Evolutionary conservation across 352 stramenopile species (phyloP), one percentile per base, ranked within the genome.

Genomic region (Phytophthora aleatoria): DNA sequence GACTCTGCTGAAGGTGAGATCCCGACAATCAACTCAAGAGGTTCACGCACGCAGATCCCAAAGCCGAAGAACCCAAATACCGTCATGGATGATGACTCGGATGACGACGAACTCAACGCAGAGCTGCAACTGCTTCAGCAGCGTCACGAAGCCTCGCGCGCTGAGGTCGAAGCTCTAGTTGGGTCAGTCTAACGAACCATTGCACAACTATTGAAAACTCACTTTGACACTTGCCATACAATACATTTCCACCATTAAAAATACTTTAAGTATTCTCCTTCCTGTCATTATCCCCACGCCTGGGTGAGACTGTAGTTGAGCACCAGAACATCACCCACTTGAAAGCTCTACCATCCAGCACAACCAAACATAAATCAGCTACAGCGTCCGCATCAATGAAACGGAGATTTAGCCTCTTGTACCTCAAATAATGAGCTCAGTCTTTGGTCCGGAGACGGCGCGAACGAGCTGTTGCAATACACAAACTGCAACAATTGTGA

Each of bases 401-500:
- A 38, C 43, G 2, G 11, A 41, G 2, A 41, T 2, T n/a, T 5
- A 43, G 13, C 38, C 13, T 43, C 13, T 51, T 0, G 45, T 54
- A 95, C 86, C 76, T 91, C 83, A 56, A 81, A 91, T 33, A 95
- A 69, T 50, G 87, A 83, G 43, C 72, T 90, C 35, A 95, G 71
- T 51, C 83, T 84, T 50, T 95, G 87, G 45, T 92, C 87, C 3
- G 85, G 87, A 3, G 83, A 91, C n/a, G 87, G 87, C 15, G 87
- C 85, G 57, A 95, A 95, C 31, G 87, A 90, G 64, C 83, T 92
- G 63, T 95, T 95, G 78, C 87, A 95, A 63, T 94, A 95, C 42
- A 95, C 83, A 74, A 95, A 92, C 87, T 95, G 59, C 39, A 67
- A 0, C 2, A 26, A 45, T 12, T 9, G 8, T 49, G 16, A 27